phyloP scores from a whole-genome alignment of 2,329 filamentous ascomycete species.

The Didymella arachidicola region DNA sequence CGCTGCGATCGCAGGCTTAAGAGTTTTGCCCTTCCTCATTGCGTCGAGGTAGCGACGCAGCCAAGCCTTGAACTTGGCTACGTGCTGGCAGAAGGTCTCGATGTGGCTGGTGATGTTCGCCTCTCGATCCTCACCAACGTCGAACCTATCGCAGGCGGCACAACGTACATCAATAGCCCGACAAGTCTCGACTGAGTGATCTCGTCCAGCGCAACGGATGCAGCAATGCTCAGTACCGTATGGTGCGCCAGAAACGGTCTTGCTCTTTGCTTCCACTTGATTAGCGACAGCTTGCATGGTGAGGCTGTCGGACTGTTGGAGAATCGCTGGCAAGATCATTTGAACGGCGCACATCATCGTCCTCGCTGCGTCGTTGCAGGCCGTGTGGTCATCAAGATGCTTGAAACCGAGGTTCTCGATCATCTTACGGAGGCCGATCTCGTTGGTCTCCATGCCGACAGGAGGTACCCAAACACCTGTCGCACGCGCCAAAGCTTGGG shows the following conservation, averaged over 20 bases:
- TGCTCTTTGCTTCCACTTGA: slow-evolving; percentile 12
- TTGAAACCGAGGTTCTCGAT: slow-evolving; percentile 20
- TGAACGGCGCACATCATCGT: slow-evolving; percentile 37
- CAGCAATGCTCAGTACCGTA: slow-evolving; percentile 23
- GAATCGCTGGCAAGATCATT: slow-evolving; percentile 16
- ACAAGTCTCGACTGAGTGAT: slow-evolving; percentile 20
- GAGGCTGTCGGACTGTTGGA: not conserved
- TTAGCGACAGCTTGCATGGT: slow-evolving; percentile 20
- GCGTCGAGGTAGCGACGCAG: slow-evolving; percentile 13
- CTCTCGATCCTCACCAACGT: not conserved
- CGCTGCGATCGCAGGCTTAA: not conserved
- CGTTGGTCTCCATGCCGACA: slow-evolving; percentile 5
- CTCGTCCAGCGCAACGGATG: slow-evolving; percentile 23
- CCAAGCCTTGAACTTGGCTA: slow-evolving; percentile 16
- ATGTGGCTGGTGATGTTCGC: slow-evolving; percentile 6
- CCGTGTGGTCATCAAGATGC: slow-evolving; percentile 30
- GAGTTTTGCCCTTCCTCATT: not conserved
- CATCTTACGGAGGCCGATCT: slow-evolving; percentile 24
- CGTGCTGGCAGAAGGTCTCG: slow-evolving; percentile 11
- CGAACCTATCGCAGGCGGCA: slow-evolving; percentile 18
- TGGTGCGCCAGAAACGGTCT: not conserved
- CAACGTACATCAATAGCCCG: slow-evolving; percentile 6
- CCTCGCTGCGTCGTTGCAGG: slow-evolving; percentile 33
- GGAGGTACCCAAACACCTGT: slow-evolving; percentile 9
- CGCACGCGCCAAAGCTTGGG: slow-evolving; percentile 31